Base-by-base conservation (phyloP, 2,329 filamentous ascomycete species). In the Eutypa lata region DNA sequence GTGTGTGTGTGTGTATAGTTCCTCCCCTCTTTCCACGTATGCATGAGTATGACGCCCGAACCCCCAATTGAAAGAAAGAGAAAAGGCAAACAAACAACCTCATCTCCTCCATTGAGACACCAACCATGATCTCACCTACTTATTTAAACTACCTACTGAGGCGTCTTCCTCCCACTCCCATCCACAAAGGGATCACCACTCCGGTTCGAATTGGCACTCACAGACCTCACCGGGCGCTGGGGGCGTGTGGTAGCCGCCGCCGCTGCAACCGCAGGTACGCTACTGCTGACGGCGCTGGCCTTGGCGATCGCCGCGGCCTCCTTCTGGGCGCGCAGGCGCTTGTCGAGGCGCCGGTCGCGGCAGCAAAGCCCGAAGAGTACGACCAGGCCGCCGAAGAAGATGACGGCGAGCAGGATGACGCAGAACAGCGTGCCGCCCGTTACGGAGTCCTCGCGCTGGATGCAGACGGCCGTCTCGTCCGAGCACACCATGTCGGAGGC, bases 291-390 rank as follows among this genome's bases (percentile, higher is more conserved):
- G 26, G 26, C 10, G 26, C 26, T 31, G 28, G 37, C 37, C 47
- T 46, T 50, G 13, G 61, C 57, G 37, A 53, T 10, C 6, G 26
- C 57, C 48, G 75, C 72, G 61, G 77, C 77, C 68, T 82, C 79
- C 53, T 73, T 73, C 57, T 74, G 73, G 53, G 74, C 74, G 50
- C 66, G 67, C 33, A 73, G 65, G 46, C 71, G 68, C 65, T 72
- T 73, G 61, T 79, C 72, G 59, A 71, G 58, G 65, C 66, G 67
- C 59, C 74, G 71, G 59, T 83, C 80, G 56, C 71, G 70, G 72
- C 74, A 78, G 75, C 78, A 82, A 58, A 77, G 70, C 71, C 76
- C 76, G 62, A 75, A 73, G 52, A 83, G 66, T 56, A 68, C 59
- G 47, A 61, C 66, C 54, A 77, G 55, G 57, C 71, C 67, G 49